These are phyloP conservation scores for Lantana camara DNA, from an alignment of 257 asterid genomes.

Conservation along the genomic window DNA sequence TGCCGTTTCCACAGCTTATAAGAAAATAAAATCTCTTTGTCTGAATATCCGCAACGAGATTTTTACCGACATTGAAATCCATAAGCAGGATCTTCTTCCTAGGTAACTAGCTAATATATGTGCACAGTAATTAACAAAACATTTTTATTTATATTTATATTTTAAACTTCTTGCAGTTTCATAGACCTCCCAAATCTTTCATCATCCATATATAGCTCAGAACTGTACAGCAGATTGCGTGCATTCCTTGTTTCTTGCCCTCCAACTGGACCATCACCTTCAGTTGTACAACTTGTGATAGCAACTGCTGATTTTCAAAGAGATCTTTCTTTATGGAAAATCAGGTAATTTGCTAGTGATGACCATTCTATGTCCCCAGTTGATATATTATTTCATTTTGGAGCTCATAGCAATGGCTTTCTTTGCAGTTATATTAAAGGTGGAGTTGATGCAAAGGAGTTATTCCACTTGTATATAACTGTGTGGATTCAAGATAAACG, in stretches of 20 bases:
- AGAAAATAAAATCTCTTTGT: slow-evolving; percentile 76
- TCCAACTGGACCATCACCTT: slow-evolving; percentile 77
- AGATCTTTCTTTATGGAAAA: slow-evolving; percentile 80
- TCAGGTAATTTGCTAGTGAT: slow-evolving; percentile 47
- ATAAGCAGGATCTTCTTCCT: slow-evolving; percentile 78
- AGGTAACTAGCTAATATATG: slow-evolving; percentile 42
- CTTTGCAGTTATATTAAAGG: slow-evolving; percentile 76
- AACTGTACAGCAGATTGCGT: slow-evolving; percentile 70
- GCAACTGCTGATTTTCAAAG: slow-evolving; percentile 91
- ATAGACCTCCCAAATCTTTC: slow-evolving; percentile 91
- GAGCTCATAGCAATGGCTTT: slow-evolving; percentile 19
- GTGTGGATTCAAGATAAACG: slow-evolving; percentile 92
- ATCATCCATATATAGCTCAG: slow-evolving; percentile 79
- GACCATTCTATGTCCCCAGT: neutral
- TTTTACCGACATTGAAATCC: slow-evolving; percentile 78
- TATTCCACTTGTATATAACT: slow-evolving; percentile 72
- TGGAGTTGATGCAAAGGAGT: slow-evolving; percentile 88
- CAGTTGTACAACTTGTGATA: slow-evolving; percentile 71
- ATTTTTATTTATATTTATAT: too few relatives aligned
- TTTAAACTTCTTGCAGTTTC: slow-evolving; percentile 48
- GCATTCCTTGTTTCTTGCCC: slow-evolving; percentile 83
- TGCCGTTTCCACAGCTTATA: slow-evolving; percentile 80
- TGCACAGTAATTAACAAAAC: too few relatives aligned
- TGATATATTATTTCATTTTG: neutral
- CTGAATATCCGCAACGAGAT: slow-evolving; percentile 66